Conservation (phyloP, 1,284 basidiomycete genomes). For the Tilletia walkeri region DNA sequence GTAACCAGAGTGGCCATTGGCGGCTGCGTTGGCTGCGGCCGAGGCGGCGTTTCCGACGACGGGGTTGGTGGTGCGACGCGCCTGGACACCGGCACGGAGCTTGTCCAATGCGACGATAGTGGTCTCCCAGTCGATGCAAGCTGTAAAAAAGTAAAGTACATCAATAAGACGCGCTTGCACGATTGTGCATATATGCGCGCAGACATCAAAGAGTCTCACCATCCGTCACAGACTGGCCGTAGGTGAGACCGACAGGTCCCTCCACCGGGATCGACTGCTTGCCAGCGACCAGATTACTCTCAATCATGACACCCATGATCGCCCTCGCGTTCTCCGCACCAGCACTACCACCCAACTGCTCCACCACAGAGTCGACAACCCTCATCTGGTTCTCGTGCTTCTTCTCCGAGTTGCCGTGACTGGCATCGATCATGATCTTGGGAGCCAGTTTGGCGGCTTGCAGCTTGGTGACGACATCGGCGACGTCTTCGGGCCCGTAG, state of each 20-base stretch:
- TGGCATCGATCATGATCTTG: conserved; percentile 70
- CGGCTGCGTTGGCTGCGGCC: conserved; percentile 1
- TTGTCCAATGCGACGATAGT: conserved; percentile 62
- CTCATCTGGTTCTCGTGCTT: conserved; percentile 64
- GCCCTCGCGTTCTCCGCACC: conserved; percentile 50
- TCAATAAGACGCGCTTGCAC: not conserved
- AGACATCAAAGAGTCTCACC: conserved; percentile 20
- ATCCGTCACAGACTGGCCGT: conserved; percentile 85
- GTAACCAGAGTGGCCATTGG: not conserved
- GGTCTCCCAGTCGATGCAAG: conserved; percentile 84
- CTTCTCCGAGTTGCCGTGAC: conserved; percentile 69
- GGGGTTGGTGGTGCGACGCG: conserved; percentile 16
- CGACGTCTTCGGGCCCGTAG: conserved; percentile 44
- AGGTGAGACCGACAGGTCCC: conserved; percentile 62
- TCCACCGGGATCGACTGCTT: conserved; percentile 21
- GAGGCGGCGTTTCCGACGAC: conserved; percentile 11
- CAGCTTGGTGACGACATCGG: conserved; percentile 35
- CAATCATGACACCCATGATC: conserved; percentile 97
- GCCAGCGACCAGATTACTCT: conserved; percentile 81
- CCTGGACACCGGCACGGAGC: conserved; percentile 32
- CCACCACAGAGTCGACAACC: conserved; percentile 62
- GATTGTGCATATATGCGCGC: not conserved
- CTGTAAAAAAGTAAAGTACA: conserved; percentile 28
- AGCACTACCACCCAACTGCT: conserved; percentile 30
- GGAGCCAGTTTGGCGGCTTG: conserved; percentile 33